Percentiles rank a stretch among this genome's conserved stretches.
phyloP scores from a whole-genome alignment of 176 grass and related monocot species.

The Eleusine indica region DNA sequence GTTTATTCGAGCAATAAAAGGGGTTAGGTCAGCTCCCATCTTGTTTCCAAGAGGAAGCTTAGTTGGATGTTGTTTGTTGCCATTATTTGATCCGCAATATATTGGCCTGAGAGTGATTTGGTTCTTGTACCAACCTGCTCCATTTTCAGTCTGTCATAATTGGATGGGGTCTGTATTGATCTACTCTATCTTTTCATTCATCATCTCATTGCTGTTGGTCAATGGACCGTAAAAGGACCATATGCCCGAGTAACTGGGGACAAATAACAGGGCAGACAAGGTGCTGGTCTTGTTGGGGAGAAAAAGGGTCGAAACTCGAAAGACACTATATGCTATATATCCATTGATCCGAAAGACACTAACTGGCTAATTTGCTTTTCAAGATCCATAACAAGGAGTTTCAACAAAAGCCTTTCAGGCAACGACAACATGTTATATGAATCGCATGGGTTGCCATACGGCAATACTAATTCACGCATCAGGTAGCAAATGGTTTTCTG shows the following conservation, averaged over 20 bases:
- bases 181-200: constrained; percentile 24
- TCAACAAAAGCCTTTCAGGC: background rate
- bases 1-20: constrained; percentile 3
- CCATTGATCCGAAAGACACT: background rate
- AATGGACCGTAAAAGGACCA: background rate
- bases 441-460: background rate
- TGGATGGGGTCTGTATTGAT: constrained; percentile 7
- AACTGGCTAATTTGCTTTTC: background rate
- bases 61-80: constrained; percentile 30
- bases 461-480: background rate
- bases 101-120: constrained; percentile 28
- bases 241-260: background rate
- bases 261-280: background rate
- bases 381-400: background rate
- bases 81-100: constrained; percentile 8
- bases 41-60: constrained; percentile 23
- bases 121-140: constrained; percentile 38
- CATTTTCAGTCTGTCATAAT: constrained; percentile 9
- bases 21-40: constrained; percentile 28
- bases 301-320: background rate
- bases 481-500: background rate
- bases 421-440: background rate
- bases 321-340: background rate
- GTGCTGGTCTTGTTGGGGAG: background rate
- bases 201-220: background rate